Conservation (phyloP, 2,329 filamentous ascomycete species). For the Cladosporium cucumerinum region DNA sequence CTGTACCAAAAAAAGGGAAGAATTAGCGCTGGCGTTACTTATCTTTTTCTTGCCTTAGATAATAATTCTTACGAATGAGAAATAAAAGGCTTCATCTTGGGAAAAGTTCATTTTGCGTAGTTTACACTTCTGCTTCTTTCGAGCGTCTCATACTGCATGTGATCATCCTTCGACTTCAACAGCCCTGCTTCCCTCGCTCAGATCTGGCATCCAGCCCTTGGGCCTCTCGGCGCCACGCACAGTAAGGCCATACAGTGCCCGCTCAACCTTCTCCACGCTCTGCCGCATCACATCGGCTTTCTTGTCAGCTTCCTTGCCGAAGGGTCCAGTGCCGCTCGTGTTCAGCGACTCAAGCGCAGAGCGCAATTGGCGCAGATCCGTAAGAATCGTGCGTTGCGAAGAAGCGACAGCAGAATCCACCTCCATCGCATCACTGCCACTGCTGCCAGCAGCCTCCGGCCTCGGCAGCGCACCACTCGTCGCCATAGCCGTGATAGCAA, state of each 20-base stretch:
- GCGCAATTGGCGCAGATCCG: constrained; percentile 75
- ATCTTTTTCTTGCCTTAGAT: neutral
- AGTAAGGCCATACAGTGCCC: constrained; percentile 78
- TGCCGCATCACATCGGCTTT: constrained; percentile 84
- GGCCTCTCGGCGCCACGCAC: constrained; percentile 86
- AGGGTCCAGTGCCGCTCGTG: constrained; percentile 49
- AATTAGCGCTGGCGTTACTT: constrained; percentile 13
- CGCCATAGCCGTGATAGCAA: constrained; percentile 84
- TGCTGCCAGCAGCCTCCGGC: constrained; percentile 15
- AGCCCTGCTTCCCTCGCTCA: constrained; percentile 38
- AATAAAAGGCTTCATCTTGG: neutral
- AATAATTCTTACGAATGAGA: neutral
- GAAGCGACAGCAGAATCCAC: constrained; percentile 26
- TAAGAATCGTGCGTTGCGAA: constrained; percentile 60
- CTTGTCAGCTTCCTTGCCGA: constrained; percentile 63
- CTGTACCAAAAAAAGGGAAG: constrained; percentile 14
- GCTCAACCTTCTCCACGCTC: constrained; percentile 93
- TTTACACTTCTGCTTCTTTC: neutral
- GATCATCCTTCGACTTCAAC: constrained; percentile 39
- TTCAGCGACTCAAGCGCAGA: constrained; percentile 72
- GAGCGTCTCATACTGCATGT: neutral
- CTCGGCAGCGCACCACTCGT: constrained; percentile 58
- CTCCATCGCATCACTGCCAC: constrained; percentile 33
- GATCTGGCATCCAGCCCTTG: constrained; percentile 86
- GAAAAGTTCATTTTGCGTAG: constrained; percentile 19